phyloP scores from a whole-genome alignment of 805 yeast species.

The Middelhovenomyces tepae region DNA sequence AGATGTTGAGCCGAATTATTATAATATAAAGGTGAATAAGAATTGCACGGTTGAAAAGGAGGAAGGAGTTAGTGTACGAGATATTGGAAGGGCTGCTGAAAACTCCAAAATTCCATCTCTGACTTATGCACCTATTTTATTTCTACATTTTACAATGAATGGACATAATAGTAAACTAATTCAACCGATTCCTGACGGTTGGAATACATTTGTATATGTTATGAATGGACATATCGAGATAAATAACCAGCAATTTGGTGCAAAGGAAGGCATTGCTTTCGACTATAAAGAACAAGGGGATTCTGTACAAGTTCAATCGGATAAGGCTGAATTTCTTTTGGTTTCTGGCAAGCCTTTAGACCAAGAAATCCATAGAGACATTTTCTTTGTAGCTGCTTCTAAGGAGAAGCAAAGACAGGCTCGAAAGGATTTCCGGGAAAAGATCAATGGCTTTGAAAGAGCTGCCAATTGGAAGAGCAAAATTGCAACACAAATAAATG shows the following conservation, averaged over 20 bases:
- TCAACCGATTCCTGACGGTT: no score
- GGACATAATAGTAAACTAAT: not conserved
- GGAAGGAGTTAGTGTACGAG: not conserved
- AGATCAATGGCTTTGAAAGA: constrained; percentile 3
- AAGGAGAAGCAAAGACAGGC: constrained; percentile 1
- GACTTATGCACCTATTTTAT: no score
- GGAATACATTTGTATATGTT: no score
- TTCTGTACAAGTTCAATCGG: not conserved
- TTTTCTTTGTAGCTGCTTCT: not conserved
- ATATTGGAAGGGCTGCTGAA: not conserved
- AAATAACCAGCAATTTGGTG: no score
- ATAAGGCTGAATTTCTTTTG: not conserved
- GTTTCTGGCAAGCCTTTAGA: not conserved
- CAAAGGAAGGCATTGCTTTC: not conserved
- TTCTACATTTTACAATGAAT: no score
- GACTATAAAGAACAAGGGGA: not conserved
- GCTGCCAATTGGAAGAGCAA: constrained; percentile 2
- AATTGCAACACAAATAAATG: not conserved
- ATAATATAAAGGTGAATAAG: not conserved
- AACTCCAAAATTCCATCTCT: no score
- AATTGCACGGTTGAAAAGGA: not conserved
- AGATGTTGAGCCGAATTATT: not conserved
- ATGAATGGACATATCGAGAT: not conserved
- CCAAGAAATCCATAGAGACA: constrained; percentile 1
- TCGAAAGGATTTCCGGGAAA: not conserved